Conservation (phyloP, 2,329 filamentous ascomycete genomes). For the Neonectria hederae region DNA sequence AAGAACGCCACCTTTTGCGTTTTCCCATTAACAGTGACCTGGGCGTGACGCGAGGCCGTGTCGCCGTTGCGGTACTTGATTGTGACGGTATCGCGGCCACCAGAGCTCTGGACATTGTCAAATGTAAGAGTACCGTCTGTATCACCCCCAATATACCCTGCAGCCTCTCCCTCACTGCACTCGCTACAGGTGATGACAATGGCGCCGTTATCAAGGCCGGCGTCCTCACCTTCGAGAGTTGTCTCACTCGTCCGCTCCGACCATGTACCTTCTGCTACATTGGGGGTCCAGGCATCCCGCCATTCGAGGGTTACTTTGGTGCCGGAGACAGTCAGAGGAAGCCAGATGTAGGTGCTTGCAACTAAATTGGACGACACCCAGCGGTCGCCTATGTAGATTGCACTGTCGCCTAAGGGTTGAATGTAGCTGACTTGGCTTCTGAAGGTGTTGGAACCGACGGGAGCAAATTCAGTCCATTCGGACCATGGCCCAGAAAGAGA, state of each 20-base stretch:
- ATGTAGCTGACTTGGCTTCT: constrained; percentile 67
- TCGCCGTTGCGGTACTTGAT: constrained; percentile 68
- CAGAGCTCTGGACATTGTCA: constrained; percentile 53
- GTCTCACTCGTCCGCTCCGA: constrained; percentile 40
- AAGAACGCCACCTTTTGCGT: constrained; percentile 63
- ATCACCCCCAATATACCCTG: constrained; percentile 64
- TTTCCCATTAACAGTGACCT: constrained; percentile 65
- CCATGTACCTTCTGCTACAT: constrained; percentile 56
- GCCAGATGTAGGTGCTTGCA: constrained; percentile 71
- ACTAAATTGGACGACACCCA: constrained; percentile 70
- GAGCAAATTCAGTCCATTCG: constrained; percentile 66
- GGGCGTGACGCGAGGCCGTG: constrained; percentile 59
- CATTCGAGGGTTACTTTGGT: constrained; percentile 57
- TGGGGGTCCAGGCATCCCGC: constrained; percentile 63
- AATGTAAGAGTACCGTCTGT: not conserved
- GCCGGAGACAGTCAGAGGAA: constrained; percentile 65
- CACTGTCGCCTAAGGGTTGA: constrained; percentile 53
- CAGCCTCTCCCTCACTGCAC: constrained; percentile 60
- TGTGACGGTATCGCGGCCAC: constrained; percentile 58
- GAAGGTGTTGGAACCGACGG: constrained; percentile 65
- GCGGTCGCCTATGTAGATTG: constrained; percentile 73
- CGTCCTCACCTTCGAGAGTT: constrained; percentile 62
- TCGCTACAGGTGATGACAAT: constrained; percentile 56
- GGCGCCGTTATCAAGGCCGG: constrained; percentile 56
- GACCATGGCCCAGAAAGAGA: constrained; percentile 69